Conservation (phyloP, 2,329 filamentous ascomycete genomes). For the Aspergillus tamarii region DNA sequence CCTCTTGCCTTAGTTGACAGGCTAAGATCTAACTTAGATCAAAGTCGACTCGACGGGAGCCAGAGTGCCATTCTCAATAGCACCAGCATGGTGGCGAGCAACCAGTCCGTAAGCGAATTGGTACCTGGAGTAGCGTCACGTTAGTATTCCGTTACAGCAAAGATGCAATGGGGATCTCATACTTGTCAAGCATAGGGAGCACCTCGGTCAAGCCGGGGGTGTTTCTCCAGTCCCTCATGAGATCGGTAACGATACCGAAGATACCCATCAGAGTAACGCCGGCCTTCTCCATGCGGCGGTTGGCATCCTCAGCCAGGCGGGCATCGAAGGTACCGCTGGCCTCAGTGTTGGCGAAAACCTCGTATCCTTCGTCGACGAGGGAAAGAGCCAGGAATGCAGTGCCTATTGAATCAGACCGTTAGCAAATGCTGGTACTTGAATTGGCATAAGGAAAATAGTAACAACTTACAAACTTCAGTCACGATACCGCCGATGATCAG, state of each 20-base stretch:
- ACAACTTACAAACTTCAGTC: constrained; percentile 68
- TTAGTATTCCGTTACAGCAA: constrained; percentile 30
- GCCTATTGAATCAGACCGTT: constrained; percentile 39
- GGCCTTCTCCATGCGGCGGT: constrained; percentile 67
- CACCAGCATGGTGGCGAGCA: constrained; percentile 63
- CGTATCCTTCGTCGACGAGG: constrained; percentile 70
- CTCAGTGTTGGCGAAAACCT: constrained; percentile 73
- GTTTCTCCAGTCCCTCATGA: constrained; percentile 72
- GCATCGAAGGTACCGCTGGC: constrained; percentile 67
- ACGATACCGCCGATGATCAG: constrained; percentile 72
- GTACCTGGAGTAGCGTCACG: constrained; percentile 32
- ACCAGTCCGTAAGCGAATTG: constrained; percentile 66
- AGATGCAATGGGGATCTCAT: not conserved
- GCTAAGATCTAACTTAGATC: constrained; percentile 14
- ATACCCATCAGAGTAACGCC: constrained; percentile 60
- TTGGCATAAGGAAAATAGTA: not conserved
- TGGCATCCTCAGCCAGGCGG: constrained; percentile 56
- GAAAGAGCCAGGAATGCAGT: constrained; percentile 75
- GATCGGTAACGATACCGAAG: constrained; percentile 67
- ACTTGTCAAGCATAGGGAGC: constrained; percentile 64
- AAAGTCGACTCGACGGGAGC: constrained; percentile 54
- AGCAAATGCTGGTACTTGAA: not conserved
- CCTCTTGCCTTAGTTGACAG: not conserved
- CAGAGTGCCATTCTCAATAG: constrained; percentile 63
- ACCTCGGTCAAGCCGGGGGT: constrained; percentile 59